phyloP scores from a whole-genome alignment of 2,329 filamentous ascomycete genomes.

The Fusarium brachygibbosum region DNA sequence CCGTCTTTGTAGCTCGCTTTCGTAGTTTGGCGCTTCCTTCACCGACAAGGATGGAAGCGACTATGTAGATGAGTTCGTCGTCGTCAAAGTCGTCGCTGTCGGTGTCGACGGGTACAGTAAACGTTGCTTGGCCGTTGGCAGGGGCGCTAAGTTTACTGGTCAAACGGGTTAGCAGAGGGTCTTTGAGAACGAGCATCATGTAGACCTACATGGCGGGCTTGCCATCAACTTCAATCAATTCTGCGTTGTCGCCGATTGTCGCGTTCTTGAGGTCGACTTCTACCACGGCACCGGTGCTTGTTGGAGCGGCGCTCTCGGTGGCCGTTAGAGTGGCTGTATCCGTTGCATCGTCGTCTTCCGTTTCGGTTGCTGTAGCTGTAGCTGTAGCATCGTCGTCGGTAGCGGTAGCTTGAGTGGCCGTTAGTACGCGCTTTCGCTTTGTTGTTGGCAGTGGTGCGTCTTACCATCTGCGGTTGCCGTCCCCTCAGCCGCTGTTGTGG shows the following conservation, averaged over 20 bases:
- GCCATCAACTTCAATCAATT: constrained; percentile 27
- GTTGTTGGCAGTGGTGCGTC: neutral
- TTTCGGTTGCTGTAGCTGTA: constrained; percentile 18
- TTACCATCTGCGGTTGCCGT: constrained; percentile 33
- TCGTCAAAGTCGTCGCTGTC: constrained; percentile 17
- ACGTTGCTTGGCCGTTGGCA: constrained; percentile 30
- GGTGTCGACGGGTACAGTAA: constrained; percentile 22
- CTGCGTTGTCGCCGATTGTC: constrained; percentile 32
- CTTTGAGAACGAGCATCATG: neutral
- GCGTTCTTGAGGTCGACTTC: constrained; percentile 33
- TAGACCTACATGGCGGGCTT: constrained; percentile 31
- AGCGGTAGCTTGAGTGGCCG: constrained; percentile 13
- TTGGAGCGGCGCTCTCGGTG: constrained; percentile 27
- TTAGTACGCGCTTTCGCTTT: neutral
- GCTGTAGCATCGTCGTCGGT: constrained; percentile 18
- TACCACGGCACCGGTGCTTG: constrained; percentile 16
- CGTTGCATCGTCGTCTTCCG: neutral
- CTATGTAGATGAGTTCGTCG: constrained; percentile 28
- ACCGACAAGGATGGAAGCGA: constrained; percentile 36
- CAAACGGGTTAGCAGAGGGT: neutral
- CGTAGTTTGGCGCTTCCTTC: constrained; percentile 35
- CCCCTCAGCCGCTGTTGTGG: constrained; percentile 14
- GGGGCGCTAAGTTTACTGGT: constrained; percentile 31
- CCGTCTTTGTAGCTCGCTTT: constrained; percentile 25
- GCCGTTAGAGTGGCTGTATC: constrained; percentile 15